Evolutionary conservation across 192 early-diverging fungal genomes (phyloP).

Genomic region (Entophlyctis luteolus): DNA sequence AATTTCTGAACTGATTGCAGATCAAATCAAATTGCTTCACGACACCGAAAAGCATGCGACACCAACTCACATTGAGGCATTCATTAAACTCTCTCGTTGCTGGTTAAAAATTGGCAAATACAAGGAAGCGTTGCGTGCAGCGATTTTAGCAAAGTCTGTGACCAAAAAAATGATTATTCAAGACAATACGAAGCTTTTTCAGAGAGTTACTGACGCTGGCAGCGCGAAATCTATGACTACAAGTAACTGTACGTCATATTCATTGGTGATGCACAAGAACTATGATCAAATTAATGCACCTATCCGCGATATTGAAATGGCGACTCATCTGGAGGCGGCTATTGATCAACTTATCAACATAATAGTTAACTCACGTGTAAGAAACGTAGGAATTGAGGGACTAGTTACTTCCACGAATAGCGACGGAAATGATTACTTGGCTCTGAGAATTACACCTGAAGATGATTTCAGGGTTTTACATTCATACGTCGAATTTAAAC

Average conservation of each 20-base stretch:
- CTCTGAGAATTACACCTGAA: not conserved
- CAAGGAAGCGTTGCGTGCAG: constrained; percentile 19
- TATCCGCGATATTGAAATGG: constrained; percentile 7
- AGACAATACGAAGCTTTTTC: constrained; percentile 1
- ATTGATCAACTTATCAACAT: constrained; percentile 19
- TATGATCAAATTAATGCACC: constrained; percentile 4
- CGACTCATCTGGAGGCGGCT: constrained; percentile 13
- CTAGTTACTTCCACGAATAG: not conserved
- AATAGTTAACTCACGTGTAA: constrained; percentile 9
- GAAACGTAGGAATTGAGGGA: constrained; percentile 2
- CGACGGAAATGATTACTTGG: constrained; percentile 15
- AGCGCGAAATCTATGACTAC: not conserved
- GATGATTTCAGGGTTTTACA: not conserved
- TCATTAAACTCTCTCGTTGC: constrained; percentile 18
- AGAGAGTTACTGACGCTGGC: not conserved
- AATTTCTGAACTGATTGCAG: not conserved
- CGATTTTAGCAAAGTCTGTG: constrained; percentile 8
- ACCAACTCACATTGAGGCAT: constrained; percentile 6
- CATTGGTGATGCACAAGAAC: constrained; percentile 6
- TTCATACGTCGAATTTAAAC: not conserved
- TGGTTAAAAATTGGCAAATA: constrained; percentile 14
- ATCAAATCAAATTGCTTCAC: constrained; percentile 11
- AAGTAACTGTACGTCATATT: not conserved
- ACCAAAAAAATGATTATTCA: constrained; percentile 24
- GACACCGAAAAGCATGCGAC: not conserved